Base-by-base conservation (phyloP, 768 basidiomycete species). In the Sarcodon aspratus region DNA sequence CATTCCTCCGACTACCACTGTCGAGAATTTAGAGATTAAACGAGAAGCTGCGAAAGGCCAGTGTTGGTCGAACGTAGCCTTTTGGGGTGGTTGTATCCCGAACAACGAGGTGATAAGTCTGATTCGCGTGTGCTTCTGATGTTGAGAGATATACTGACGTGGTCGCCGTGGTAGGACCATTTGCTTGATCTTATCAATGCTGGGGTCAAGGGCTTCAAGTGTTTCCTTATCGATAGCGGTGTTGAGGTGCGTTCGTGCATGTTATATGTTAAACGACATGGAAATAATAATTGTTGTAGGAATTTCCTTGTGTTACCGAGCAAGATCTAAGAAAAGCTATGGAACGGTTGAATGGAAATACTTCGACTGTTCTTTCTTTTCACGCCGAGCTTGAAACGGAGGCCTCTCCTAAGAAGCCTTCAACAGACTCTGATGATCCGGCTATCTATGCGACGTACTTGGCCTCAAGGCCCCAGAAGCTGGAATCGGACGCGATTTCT, bases 201-300 rank as follows among this genome's bases (percentile, higher is more conserved):
- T 33, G 94, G 96, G 6, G 86, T 96, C 32, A 87, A 84, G 66
- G 95, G 95, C 0, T 97, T 97, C 74, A 97, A 98, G 63, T 96
- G 93, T 61, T 98, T 97, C 64, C 68, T 97, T 55, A 93, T 94
- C 52, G 85, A 95, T 55, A 95, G 92, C 58, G 95, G 96, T 21
- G 94, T 98, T 13, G 86, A 96, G 52, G 94, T 92, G 57, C 45
- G 70, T 59, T 17, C 3, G 17, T 36, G 10, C 12, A 5, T 18
- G 15, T 9, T 12, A 7, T 9, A 8, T 21, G 36, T 15, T n/a
- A n/a, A 15, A 36, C 44, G 9, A 31, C 15, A 33, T 47, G 36
- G 17, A 50, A 33, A 44, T 33, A 15, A 46, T 50, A 45, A 46
- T 47, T 47, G 33, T 1, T 17, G 3, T 55, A 94, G 92, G 93